Evolutionary conservation across 2,329 filamentous ascomycete species (phyloP).

Genomic region (Lithohypha guttulata): DNA sequence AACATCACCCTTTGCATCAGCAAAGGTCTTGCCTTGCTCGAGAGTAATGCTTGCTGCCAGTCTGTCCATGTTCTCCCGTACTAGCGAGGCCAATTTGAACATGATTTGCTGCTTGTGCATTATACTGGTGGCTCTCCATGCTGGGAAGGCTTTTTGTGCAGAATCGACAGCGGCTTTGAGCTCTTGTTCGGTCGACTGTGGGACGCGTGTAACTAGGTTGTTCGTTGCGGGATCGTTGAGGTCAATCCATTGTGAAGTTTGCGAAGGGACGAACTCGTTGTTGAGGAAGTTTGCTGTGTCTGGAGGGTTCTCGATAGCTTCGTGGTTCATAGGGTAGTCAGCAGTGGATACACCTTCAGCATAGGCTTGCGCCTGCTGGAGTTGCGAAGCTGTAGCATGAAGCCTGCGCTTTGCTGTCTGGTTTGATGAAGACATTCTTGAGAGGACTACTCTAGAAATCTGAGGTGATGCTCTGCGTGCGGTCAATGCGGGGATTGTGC

Average conservation of each 20-base stretch:
- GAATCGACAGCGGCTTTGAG: constrained; percentile 51
- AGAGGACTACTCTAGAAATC: constrained; percentile 8
- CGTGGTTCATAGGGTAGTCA: constrained; percentile 47
- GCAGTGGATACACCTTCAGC: constrained; percentile 40
- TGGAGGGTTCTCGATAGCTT: constrained; percentile 42
- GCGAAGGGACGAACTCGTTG: constrained; percentile 50
- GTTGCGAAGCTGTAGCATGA: constrained; percentile 45
- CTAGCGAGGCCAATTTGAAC: constrained; percentile 55
- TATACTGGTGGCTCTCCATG: constrained; percentile 50
- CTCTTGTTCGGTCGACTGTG: constrained; percentile 55
- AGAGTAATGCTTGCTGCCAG: constrained; percentile 55
- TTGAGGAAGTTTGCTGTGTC: constrained; percentile 55
- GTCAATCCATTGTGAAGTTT: constrained; percentile 52
- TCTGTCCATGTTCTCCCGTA: constrained; percentile 55
- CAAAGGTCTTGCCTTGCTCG: constrained; percentile 59
- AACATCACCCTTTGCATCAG: constrained; percentile 56
- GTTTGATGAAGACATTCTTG: constrained; percentile 20
- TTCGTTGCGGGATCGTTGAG: constrained; percentile 56
- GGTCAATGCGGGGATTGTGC: constrained; percentile 20
- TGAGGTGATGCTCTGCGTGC: constrained; percentile 16
- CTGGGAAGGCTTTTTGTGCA: constrained; percentile 52
- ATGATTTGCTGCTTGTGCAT: constrained; percentile 53
- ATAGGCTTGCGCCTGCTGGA: constrained; percentile 31
- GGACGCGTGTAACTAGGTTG: constrained; percentile 55
- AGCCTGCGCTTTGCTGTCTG: constrained; percentile 26